Base-by-base conservation (phyloP, 1,284 basidiomycete genomes). In the Pseudozyma tsukubaensis region DNA sequence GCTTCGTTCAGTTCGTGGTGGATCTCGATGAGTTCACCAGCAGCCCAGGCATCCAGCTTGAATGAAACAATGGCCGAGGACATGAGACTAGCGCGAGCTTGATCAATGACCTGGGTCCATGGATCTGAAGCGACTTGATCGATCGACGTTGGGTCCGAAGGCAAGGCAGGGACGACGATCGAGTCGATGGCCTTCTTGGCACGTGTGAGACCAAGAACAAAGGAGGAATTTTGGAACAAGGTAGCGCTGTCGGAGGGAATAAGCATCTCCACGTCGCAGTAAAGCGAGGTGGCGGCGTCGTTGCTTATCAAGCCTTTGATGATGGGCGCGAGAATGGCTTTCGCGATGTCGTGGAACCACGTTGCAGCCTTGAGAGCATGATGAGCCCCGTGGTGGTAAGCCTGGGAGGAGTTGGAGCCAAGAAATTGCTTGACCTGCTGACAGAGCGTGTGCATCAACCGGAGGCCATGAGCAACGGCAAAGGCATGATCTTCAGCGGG, bases 1-100 rank as follows among this genome's bases (percentile, higher is more conserved):
- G 39, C 50, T 32, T 52, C 50, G 50, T 52, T 42, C 21, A 52
- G 50, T n/a, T 52, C 50, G 39, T 52, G 50, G 10, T 24, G 37
- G 11, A 52, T 52, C 3, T 39, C 50, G 39, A 52, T 52, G 18
- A 42, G 19, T 29, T 52, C 12, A n/a, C 39, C 50, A 21, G 12
- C 36, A 42, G 50, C 39, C n/a, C 50, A 52, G 4, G 50, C 37
- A n/a, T 52, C 50, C 3, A 52, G 39, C 50, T 52, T 52, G 50
- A 52, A 52, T 6, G 50, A 52, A 39, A 52, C 18, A 21, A 52
- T 52, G 21, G 50, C 50, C 3, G 50, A 52, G 7, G 50, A 52
- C 50, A 52, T 52, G 1, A 52, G 39, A 18, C 50, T 21, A 14
- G 37, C 37, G n/a, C 36, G 50, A 9, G 50, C 50, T 42, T 52